Evolutionary conservation across 192 early-diverging fungal species (phyloP), one percentile per base, ranked within the genome.

Genomic region (Gamsiella multidivaricata): DNA sequence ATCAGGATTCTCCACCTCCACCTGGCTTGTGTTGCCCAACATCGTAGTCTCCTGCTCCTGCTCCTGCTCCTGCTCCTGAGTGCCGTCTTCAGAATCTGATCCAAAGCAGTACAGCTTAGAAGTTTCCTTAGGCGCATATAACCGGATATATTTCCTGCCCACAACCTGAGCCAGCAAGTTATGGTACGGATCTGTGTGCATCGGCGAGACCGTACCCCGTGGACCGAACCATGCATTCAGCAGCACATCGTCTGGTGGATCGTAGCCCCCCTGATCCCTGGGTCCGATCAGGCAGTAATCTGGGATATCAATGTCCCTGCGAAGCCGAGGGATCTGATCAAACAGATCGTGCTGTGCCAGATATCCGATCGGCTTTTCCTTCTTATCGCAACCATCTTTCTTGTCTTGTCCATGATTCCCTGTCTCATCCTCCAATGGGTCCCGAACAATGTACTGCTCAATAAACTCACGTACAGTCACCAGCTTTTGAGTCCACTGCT

Each of bases 331-430:
- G 18, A 94, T 89, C 65, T 97, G 96, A 18, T 82, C 65, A 61
- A 95, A 89, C 25, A 97, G 68, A 65, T 96, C 84, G 61, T 97
- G 94, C 65, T 97, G 96, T 5, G 96, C 96, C 22, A 97, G 76
- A 73, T 97, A 97, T 5, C 81, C 90, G 8, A 72, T 43, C n/a
- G 9, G n/a, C 23, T 14, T 15, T 20, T 20, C 23, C 15, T 43
- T 9, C 1, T 33, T 5, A 8, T 15, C 31, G 12, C 46, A 5
- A 2, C 43, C 17, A 9, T 23, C n/a, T n/a, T 68, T 25, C 14
- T 31, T 17, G 1, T 20, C n/a, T 63, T 49, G 50, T 32, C 53
- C 43, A 22, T 29, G 28, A 34, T 5, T 34, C 2, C n/a, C 18
- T 28, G 7, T 34, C 45, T 32, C 56, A 11, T 54, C 23, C 11